Evolutionary conservation across 1,139 yeast genomes (phyloP).

Genomic region (Candida buenavistaensis): DNA sequence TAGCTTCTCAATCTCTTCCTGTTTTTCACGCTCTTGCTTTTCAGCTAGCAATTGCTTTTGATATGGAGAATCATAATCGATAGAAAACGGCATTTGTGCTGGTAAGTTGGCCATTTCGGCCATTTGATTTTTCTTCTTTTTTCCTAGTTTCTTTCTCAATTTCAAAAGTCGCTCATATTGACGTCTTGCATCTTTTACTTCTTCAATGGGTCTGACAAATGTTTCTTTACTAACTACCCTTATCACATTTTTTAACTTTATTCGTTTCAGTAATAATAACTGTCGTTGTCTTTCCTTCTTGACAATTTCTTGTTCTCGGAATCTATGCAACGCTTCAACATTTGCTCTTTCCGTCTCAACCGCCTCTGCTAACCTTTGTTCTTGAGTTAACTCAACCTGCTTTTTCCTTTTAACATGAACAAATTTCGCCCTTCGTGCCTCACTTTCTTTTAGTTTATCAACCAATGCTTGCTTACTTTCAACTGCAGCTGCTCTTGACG

Average conservation of each 20-base stretch:
- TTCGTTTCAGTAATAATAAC: slow-evolving; percentile 63
- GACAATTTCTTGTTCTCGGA: slow-evolving; percentile 80
- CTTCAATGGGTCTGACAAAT: slow-evolving; percentile 51
- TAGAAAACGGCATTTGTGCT: slow-evolving; percentile 34
- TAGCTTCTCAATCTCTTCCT: slow-evolving; percentile 9
- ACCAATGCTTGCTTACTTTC: slow-evolving; percentile 78
- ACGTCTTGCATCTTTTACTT: slow-evolving; percentile 46
- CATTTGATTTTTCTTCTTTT: slow-evolving; percentile 27
- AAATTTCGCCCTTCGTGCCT: slow-evolving; percentile 57
- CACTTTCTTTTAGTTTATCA: slow-evolving; percentile 69
- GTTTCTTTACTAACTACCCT: slow-evolving; percentile 47
- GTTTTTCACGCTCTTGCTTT: slow-evolving; percentile 14
- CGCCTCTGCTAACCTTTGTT: slow-evolving; percentile 82
- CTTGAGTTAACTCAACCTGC: slow-evolving; percentile 71
- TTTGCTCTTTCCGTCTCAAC: slow-evolving; percentile 81
- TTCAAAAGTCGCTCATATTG: slow-evolving; percentile 25
- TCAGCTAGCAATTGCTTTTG: slow-evolving; percentile 26
- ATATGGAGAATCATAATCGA: slow-evolving; percentile 38
- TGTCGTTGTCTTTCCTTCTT: slow-evolving; percentile 79
- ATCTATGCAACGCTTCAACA: slow-evolving; percentile 67
- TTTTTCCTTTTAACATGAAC: slow-evolving; percentile 40
- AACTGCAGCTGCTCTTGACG: slow-evolving; percentile 77
- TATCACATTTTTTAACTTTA: slow-evolving; percentile 56
- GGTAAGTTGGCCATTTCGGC: slow-evolving; percentile 14
- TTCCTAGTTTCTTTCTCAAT: slow-evolving; percentile 41